Base-by-base conservation (phyloP, 768 basidiomycete genomes). In the Termitomyces eurrhizus region DNA sequence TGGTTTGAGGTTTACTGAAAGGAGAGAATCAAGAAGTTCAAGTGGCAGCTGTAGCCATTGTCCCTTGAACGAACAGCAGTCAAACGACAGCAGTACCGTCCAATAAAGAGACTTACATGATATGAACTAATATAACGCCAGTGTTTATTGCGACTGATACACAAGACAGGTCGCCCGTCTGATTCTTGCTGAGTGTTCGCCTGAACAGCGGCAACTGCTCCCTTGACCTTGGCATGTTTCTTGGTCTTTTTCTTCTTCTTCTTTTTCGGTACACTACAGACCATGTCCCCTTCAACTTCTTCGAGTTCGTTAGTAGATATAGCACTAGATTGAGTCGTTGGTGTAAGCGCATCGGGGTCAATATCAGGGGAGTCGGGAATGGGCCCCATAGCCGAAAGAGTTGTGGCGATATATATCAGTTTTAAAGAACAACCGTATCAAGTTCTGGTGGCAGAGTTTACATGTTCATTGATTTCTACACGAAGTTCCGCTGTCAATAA, bases 101-200 rank as follows among this genome's bases (percentile, higher is more conserved):
- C 2, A 18, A 44, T 13, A 56, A 33, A 37, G 32, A 53, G 60
- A 85, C 88, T 61, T 75, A 92, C 92, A 72, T 93, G 91, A 71
- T 91, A 93, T 26, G 92, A 92, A 74, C 90, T 92, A 74, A 95
- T 94, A 68, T 93, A 94, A 33, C 87, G 85, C 93, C 93, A 94
- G 68, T 95, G 93, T 72, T 95, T 95, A 77, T 95, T 94, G 65
- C 93, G 83, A 75, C 89, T 92, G 67, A 95, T 95, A 71, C 89
- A 91, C 3, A 95, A 81, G 39, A 89, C 84, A 0, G 87, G 84
- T 49, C 83, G 82, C 39, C 76, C 75, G 33, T 82, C 81, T 33
- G 74, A 73, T 36, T 78, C 75, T 49, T 68, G 70, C 56, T 70
- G 66, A 37, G 71, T 58, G 60, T 73, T 77, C 18, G 67, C 64